phyloP scores from a whole-genome alignment of 2,329 filamentous ascomycete species.

The Exophiala sp. region DNA sequence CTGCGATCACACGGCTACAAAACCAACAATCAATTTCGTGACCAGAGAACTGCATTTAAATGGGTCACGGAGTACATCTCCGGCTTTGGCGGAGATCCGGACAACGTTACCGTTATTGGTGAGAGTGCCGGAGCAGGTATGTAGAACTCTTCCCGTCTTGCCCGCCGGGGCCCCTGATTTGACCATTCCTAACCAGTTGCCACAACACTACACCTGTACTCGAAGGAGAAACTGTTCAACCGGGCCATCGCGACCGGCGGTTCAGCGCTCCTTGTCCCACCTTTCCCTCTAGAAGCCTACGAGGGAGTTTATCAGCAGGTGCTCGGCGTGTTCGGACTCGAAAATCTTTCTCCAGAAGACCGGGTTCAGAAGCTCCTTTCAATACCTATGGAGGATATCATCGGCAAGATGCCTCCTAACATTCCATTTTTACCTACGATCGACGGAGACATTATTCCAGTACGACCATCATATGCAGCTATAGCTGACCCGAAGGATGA shows the following conservation, averaged over 20 bases:
- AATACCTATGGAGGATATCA: constrained; percentile 41
- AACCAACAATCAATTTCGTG: constrained; percentile 45
- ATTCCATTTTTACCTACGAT: constrained; percentile 38
- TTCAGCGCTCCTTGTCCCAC: constrained; percentile 42
- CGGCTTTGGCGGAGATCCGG: constrained; percentile 42
- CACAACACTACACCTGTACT: constrained; percentile 36
- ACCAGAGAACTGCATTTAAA: constrained; percentile 37
- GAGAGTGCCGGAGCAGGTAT: constrained; percentile 49
- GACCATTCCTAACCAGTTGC: constrained; percentile 26
- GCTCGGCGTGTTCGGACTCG: constrained; percentile 40
- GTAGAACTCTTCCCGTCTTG: constrained; percentile 9
- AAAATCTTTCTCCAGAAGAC: constrained; percentile 33
- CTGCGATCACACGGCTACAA: constrained; percentile 45
- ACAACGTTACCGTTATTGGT: constrained; percentile 41
- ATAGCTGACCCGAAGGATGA: constrained; percentile 28
- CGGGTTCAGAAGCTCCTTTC: constrained; percentile 42
- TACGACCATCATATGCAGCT: constrained; percentile 22
- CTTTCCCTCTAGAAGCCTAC: constrained; percentile 37
- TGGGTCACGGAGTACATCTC: constrained; percentile 42
- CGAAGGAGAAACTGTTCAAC: constrained; percentile 40
- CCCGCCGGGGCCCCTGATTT: background rate
- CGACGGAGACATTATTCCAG: constrained; percentile 43
- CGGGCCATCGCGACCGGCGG: constrained; percentile 44
- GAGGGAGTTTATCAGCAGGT: constrained; percentile 44
- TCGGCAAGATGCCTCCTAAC: constrained; percentile 38